Percentiles rank a stretch among this genome's conserved stretches.
These are phyloP conservation scores for Trametes hirsuta DNA, from an alignment of 1,284 basidiomycete species.

Conservation along the genomic window DNA sequence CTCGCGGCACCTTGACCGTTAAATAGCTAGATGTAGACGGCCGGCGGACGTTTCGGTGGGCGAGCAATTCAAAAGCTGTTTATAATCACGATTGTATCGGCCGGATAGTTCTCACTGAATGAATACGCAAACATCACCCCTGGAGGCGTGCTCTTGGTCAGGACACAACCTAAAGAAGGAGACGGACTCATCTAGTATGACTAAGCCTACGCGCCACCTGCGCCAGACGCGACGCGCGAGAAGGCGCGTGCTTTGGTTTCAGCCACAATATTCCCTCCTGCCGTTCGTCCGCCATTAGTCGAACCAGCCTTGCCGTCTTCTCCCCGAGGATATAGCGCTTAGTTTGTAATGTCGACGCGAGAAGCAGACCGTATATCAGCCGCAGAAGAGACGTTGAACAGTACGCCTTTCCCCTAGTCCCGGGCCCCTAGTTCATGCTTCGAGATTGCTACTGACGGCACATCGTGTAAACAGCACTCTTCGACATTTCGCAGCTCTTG, in stretches of 20 bases:
- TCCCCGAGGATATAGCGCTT: not conserved
- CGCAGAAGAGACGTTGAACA: conserved; percentile 80
- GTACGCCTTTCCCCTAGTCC: conserved; percentile 46
- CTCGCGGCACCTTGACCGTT: not conserved
- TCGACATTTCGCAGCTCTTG: conserved; percentile 82
- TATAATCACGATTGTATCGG: not conserved
- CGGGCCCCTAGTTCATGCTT: not conserved
- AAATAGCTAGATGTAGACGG: too few relatives aligned
- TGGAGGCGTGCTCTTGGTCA: conserved; percentile 13
- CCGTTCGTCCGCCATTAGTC: not conserved
- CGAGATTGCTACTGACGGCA: not conserved
- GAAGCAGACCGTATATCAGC: conserved; percentile 71
- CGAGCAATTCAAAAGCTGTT: not conserved
- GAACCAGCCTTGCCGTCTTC: not conserved
- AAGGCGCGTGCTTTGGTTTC: not conserved
- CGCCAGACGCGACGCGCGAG: not conserved
- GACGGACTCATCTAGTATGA: conserved; percentile 6
- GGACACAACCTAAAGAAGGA: not conserved
- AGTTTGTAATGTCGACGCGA: conserved; percentile 34
- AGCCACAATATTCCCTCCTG: not conserved
- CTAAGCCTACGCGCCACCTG: conserved; percentile 1
- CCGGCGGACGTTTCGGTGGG: too few relatives aligned
- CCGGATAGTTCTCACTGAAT: not conserved
- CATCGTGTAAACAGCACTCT: conserved; percentile 54
- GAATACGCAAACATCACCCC: not conserved